Evolutionary conservation across 805 yeast genomes (phyloP).

Genomic region (Myxozyma mucilagina): DNA sequence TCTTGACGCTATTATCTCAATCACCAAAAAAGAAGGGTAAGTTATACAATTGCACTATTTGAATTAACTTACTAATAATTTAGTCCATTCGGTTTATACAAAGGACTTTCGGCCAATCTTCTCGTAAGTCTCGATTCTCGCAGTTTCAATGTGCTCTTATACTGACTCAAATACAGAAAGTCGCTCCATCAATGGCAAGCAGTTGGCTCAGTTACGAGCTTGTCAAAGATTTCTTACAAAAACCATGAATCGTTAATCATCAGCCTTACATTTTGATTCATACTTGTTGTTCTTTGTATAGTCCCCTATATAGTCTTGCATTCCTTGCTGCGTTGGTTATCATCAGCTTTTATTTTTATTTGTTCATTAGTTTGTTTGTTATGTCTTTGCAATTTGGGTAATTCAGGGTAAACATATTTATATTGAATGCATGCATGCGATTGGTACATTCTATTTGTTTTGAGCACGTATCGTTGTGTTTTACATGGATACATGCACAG

Average conservation of each 20-base stretch:
- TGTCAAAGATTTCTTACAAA: constrained; percentile 48
- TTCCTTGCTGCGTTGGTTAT: constrained; percentile 7
- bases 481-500: no score
- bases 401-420: background rate
- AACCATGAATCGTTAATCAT: no score
- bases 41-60: constrained; percentile 69
- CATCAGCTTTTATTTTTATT: background rate
- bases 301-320: background rate
- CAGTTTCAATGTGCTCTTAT: background rate
- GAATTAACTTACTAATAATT: constrained; percentile 61
- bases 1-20: constrained; percentile 67
- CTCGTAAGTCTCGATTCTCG: constrained; percentile 16
- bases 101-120: constrained; percentile 47
- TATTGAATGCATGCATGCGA: no score
- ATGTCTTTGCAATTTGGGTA: background rate
- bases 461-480: no score
- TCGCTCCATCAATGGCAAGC: constrained; percentile 93
- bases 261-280: background rate
- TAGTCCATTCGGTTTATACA: constrained; percentile 63
- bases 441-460: no score
- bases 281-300: background rate
- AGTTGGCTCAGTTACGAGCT: constrained; percentile 89
- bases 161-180: constrained; percentile 57
- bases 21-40: constrained; percentile 70
- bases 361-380: background rate